Percentiles rank a stretch among this genome's conserved stretches.
Conservation (phyloP, 495 filamentous ascomycete genomes). For the Podospora comata region DNA sequence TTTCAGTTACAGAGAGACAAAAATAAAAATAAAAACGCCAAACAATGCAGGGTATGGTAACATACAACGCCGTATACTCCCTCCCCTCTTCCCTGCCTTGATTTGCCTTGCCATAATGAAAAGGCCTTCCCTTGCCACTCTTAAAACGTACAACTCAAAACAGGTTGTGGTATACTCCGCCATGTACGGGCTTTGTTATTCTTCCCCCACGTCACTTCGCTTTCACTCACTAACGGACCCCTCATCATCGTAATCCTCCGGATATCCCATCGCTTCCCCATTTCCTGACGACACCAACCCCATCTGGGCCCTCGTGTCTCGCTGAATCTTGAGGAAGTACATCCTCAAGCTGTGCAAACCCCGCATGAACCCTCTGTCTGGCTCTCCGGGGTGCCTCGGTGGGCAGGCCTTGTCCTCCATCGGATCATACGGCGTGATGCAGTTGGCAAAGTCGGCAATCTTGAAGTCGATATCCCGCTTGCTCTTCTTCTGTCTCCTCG, state of each 20-base stretch:
- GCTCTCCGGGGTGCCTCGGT: constrained; percentile 70
- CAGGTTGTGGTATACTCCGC: neutral
- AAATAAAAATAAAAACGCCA: constrained; percentile 6
- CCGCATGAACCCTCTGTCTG: constrained; percentile 86
- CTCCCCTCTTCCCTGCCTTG: constrained; percentile 5
- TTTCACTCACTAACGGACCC: constrained; percentile 38
- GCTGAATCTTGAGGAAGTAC: constrained; percentile 87
- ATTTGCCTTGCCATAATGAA: neutral
- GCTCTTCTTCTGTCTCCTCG: constrained; percentile 37
- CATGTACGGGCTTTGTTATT: neutral
- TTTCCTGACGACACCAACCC: constrained; percentile 26
- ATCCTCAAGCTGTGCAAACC: constrained; percentile 74
- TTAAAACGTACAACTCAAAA: neutral
- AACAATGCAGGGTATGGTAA: constrained; percentile 19
- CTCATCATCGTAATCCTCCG: constrained; percentile 32
- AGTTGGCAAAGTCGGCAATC: constrained; percentile 98
- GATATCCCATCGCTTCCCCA: constrained; percentile 12
- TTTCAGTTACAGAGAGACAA: neutral
- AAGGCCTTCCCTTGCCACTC: neutral
- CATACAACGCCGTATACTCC: neutral
- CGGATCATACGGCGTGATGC: constrained; percentile 81
- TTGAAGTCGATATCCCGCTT: constrained; percentile 75
- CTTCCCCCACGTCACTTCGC: neutral
- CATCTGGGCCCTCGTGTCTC: constrained; percentile 64
- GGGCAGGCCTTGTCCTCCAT: constrained; percentile 66